Conservation (phyloP, 1,284 basidiomycete species). For the Ustilago sp. region DNA sequence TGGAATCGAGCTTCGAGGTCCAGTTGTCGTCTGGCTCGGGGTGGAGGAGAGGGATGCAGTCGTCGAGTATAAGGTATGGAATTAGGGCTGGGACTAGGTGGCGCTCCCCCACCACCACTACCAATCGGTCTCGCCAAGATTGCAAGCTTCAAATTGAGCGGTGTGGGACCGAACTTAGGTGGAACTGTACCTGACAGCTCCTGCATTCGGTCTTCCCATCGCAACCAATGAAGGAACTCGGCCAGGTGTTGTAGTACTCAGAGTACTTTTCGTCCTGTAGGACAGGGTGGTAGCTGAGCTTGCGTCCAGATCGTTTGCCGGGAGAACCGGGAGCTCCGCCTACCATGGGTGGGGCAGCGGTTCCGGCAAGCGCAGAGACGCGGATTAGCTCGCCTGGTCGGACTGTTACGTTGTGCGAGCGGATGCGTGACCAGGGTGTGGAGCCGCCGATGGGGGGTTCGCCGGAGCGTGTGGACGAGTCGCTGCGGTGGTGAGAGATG, state of each 20-base stretch:
- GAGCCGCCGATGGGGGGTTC: constrained; percentile 15
- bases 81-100: constrained; percentile 32
- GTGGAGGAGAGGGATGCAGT: constrained; percentile 14
- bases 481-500: constrained; percentile 29
- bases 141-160: constrained; percentile 40
- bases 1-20: neutral
- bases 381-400: constrained; percentile 50
- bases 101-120: constrained; percentile 14
- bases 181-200: constrained; percentile 62
- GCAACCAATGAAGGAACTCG: constrained; percentile 63
- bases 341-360: constrained; percentile 52
- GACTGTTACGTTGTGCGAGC: constrained; percentile 27
- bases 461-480: constrained; percentile 28
- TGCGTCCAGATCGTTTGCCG: constrained; percentile 54
- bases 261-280: constrained; percentile 58
- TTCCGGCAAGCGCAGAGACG: constrained; percentile 48
- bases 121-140: constrained; percentile 31
- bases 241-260: constrained; percentile 59
- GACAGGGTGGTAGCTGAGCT: constrained; percentile 51
- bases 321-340: constrained; percentile 60
- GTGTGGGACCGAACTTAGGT: constrained; percentile 42
- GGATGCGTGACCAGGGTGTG: constrained; percentile 32
- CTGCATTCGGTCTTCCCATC: constrained; percentile 56
- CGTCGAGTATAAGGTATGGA: neutral
- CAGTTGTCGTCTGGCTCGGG: neutral